phyloP scores from a whole-genome alignment of 768 basidiomycete genomes.

The Leccinum incarnatum region DNA sequence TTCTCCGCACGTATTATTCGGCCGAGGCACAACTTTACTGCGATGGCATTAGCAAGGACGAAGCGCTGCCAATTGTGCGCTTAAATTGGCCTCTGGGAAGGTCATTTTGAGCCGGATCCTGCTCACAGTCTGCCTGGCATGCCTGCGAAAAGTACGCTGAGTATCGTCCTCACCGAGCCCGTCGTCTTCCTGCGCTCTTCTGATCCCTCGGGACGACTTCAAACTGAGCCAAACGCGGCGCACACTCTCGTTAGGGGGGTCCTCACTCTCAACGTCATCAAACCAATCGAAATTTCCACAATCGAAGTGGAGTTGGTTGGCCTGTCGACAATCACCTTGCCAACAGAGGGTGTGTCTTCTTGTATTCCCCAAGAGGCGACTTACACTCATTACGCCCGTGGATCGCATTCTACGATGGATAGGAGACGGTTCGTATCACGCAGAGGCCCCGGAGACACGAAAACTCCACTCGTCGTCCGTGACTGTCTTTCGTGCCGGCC shows the following conservation, averaged over 20 bases:
- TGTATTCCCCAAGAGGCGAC: neutral
- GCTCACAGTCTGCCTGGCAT: slow-evolving; percentile 2
- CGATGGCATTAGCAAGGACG: neutral
- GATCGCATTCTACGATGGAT: neutral
- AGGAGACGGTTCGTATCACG: slow-evolving; percentile 66
- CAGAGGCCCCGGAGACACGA: slow-evolving; percentile 76
- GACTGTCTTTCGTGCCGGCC: slow-evolving; percentile 72
- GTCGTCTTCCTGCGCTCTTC: slow-evolving; percentile 65
- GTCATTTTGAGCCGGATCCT: neutral
- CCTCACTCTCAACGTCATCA: slow-evolving; percentile 59
- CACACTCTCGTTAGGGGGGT: slow-evolving; percentile 66
- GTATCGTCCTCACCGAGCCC: slow-evolving; percentile 68
- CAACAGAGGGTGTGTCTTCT: slow-evolving; percentile 64
- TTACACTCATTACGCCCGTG: neutral
- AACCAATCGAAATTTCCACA: slow-evolving; percentile 82
- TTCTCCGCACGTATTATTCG: too few species aligned
- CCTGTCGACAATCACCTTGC: slow-evolving; percentile 66
- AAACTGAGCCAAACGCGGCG: slow-evolving; percentile 41
- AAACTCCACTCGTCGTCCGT: slow-evolving; percentile 68
- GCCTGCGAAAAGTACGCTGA: slow-evolving; percentile 41
- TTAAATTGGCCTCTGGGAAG: neutral
- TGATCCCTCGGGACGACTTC: slow-evolving; percentile 43
- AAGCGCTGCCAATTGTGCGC: neutral
- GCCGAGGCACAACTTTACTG: neutral
- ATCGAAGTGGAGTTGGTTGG: slow-evolving; percentile 82